Percentiles rank a stretch among this genome's conserved stretches.
phyloP scores from a whole-genome alignment of 805 yeast genomes.

The Vanderwaltozyma tropicalis region DNA sequence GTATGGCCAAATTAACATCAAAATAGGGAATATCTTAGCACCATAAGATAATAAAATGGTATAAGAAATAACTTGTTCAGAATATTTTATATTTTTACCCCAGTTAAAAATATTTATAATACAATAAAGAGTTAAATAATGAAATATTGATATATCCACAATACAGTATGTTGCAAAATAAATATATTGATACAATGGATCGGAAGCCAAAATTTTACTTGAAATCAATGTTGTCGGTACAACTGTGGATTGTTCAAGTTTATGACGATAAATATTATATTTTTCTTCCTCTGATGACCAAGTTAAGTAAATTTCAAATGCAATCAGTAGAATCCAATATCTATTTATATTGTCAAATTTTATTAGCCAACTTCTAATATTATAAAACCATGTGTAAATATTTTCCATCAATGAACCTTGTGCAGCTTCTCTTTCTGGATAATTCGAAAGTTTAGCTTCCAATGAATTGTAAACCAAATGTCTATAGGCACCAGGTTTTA shows the following conservation, averaged over 20 bases:
- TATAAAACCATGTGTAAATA: slow-evolving; percentile 3
- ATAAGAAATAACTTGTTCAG: slow-evolving; percentile 36
- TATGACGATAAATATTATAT: neutral
- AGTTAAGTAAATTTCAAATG: slow-evolving; percentile 80
- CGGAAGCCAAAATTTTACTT: slow-evolving; percentile 24
- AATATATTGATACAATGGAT: slow-evolving; percentile 41
- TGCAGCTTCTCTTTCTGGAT: slow-evolving; percentile 6
- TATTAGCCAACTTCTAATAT: slow-evolving; percentile 12
- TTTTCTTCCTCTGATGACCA: slow-evolving; percentile 78
- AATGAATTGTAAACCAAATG: slow-evolving; percentile 74
- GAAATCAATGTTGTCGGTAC: slow-evolving; percentile 15
- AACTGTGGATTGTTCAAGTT: too few species aligned
- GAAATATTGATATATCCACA: slow-evolving; percentile 35
- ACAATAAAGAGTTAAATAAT: slow-evolving; percentile 27
- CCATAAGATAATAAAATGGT: slow-evolving; percentile 69
- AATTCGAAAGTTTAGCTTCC: slow-evolving; percentile 13
- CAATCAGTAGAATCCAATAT: slow-evolving; percentile 48
- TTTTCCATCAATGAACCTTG: slow-evolving; percentile 1
- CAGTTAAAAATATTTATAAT: slow-evolving; percentile 22
- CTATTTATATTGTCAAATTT: slow-evolving; percentile 30
- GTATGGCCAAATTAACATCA: slow-evolving; percentile 95
- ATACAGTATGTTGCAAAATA: slow-evolving; percentile 46
- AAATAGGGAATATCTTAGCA: slow-evolving; percentile 75
- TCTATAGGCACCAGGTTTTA: slow-evolving; percentile 80
- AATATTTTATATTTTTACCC: slow-evolving; percentile 17